phyloP scores from a whole-genome alignment of 2,329 filamentous ascomycete species.

The Pseudogymnoascus destructans region DNA sequence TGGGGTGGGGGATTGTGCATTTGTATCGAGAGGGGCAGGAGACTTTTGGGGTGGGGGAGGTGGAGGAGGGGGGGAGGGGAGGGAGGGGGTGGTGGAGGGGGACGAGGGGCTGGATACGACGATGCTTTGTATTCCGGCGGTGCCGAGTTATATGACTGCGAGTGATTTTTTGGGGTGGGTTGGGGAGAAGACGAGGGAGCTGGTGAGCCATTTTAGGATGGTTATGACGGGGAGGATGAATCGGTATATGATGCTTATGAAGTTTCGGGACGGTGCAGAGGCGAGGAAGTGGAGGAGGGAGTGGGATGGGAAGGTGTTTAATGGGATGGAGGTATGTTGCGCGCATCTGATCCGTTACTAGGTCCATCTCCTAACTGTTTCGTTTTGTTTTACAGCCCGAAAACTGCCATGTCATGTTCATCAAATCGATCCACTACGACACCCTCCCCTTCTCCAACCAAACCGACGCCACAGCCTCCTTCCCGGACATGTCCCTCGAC shows the following conservation, averaged over 20 bases:
- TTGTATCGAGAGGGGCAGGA: constrained; percentile 80
- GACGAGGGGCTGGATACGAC: constrained; percentile 33
- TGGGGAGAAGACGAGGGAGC: constrained; percentile 70
- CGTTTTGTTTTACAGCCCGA: constrained; percentile 47
- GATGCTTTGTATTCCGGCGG: constrained; percentile 83
- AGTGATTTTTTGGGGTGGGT: constrained; percentile 86
- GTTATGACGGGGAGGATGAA: constrained; percentile 81
- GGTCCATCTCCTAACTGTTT: constrained; percentile 14
- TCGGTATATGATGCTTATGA: constrained; percentile 90
- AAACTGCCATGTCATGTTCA: constrained; percentile 87
- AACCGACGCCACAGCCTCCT: constrained; percentile 36
- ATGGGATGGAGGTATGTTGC: constrained; percentile 64
- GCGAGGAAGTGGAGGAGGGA: constrained; percentile 71
- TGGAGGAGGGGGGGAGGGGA: constrained; percentile 21
- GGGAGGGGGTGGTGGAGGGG: constrained; percentile 21
- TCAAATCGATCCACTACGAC: constrained; percentile 74
- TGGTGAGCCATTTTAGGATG: constrained; percentile 89
- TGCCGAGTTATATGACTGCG: constrained; percentile 85
- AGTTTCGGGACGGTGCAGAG: constrained; percentile 64
- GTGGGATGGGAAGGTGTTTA: constrained; percentile 90
- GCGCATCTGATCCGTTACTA: background rate
- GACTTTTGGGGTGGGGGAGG: constrained; percentile 40
- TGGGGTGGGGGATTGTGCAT: constrained; percentile 88
- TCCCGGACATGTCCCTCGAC: constrained; percentile 50
- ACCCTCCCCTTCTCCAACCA: constrained; percentile 28